Conservation (phyloP, 2,329 filamentous ascomycete genomes). For the Talaromyces sp. region DNA sequence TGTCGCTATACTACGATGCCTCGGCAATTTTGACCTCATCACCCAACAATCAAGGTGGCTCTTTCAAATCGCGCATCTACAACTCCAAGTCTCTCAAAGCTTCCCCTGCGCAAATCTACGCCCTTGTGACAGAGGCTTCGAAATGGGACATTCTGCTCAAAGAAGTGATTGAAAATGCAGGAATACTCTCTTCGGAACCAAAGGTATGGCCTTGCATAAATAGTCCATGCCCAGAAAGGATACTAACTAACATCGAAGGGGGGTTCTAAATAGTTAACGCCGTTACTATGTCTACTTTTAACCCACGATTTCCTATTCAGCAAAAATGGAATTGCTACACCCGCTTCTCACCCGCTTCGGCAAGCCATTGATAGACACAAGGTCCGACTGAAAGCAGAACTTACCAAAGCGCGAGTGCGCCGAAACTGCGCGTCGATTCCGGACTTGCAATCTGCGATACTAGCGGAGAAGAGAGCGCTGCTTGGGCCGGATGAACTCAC, state of each 20-base stretch:
- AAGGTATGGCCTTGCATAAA: conserved; percentile 58
- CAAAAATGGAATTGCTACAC: conserved; percentile 77
- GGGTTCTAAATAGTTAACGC: conserved; percentile 62
- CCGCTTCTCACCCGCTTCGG: conserved; percentile 72
- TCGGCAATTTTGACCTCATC: conserved; percentile 67
- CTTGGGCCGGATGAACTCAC: conserved; percentile 39
- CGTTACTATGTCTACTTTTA: conserved; percentile 73
- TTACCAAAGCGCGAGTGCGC: conserved; percentile 73
- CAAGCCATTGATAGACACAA: conserved; percentile 76
- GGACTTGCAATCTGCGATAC: conserved; percentile 50
- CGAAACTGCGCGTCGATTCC: conserved; percentile 67
- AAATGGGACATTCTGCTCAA: conserved; percentile 88
- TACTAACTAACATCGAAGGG: conserved; percentile 38
- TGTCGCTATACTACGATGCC: conserved; percentile 96
- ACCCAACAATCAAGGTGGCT: conserved; percentile 61
- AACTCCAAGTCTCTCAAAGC: conserved; percentile 70
- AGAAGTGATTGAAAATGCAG: conserved; percentile 81
- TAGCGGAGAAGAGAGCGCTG: conserved; percentile 39
- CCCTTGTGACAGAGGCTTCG: conserved; percentile 76
- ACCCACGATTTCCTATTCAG: conserved; percentile 81
- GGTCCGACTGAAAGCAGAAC: conserved; percentile 72
- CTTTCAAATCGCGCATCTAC: conserved; percentile 83
- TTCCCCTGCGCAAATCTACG: conserved; percentile 77
- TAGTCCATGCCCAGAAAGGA: neutral
- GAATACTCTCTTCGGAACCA: conserved; percentile 71